Evolutionary conservation across 2,329 filamentous ascomycete genomes (phyloP).

Genomic region (Apiospora kogelbergensis): DNA sequence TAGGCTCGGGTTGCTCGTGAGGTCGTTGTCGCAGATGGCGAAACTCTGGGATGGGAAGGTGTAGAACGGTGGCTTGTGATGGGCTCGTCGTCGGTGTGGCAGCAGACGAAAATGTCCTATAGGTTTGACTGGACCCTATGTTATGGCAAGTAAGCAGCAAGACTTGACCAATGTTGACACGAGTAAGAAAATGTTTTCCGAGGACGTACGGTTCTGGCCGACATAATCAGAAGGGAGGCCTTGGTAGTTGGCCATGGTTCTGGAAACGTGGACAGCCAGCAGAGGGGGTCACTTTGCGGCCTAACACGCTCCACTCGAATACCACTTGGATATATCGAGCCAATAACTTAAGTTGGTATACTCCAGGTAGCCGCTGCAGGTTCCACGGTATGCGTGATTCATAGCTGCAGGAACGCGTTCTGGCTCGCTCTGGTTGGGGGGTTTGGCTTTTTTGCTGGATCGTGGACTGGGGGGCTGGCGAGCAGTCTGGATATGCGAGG

Average conservation of each 20-base stretch:
- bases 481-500: background rate
- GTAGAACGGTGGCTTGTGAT: slow-evolving; percentile 29
- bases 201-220: slow-evolving; percentile 9
- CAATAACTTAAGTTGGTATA: background rate
- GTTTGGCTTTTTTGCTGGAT: slow-evolving; percentile 8
- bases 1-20: slow-evolving; percentile 21
- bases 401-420: slow-evolving; percentile 1
- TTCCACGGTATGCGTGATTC: background rate
- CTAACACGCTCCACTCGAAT: slow-evolving; percentile 1
- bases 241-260: slow-evolving; percentile 1
- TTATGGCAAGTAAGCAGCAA: background rate
- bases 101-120: slow-evolving; percentile 19
- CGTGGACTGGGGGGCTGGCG: background rate
- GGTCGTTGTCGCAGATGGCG: slow-evolving; percentile 15
- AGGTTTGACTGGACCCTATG: slow-evolving; percentile 21
- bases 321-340: slow-evolving; percentile 5
- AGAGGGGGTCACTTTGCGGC: background rate
- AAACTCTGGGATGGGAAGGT: slow-evolving; percentile 12
- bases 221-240: slow-evolving; percentile 5
- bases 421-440: slow-evolving; percentile 1
- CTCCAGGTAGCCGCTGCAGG: slow-evolving; percentile 1
- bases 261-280: background rate
- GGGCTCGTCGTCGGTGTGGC: slow-evolving; percentile 22
- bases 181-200: slow-evolving; percentile 11
- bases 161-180: background rate